phyloP scores from a whole-genome alignment of 306 rosid species.

The Mimosa bimucronata region DNA sequence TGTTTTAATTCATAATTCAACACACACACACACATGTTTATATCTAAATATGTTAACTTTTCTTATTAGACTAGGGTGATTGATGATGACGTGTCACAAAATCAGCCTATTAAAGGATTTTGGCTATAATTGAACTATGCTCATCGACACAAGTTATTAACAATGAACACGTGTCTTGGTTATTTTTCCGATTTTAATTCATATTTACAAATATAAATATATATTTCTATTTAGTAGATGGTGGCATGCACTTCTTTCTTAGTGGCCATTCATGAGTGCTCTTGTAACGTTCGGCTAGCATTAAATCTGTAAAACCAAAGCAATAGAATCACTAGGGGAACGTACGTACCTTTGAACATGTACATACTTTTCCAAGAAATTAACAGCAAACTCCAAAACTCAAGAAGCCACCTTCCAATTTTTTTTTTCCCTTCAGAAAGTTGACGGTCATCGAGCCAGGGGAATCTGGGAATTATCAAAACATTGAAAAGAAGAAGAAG shows the following conservation, averaged over 20 bases:
- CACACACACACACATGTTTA: no score
- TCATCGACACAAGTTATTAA: neutral
- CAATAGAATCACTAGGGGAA: conserved; percentile 6
- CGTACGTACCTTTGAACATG: neutral
- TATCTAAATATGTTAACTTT: no score
- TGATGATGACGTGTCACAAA: neutral
- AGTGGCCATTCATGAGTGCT: conserved; percentile 17
- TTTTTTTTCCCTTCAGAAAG: neutral
- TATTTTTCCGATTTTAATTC: neutral
- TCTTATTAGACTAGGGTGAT: no score
- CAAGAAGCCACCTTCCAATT: neutral
- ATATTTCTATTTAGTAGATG: conserved; percentile 8
- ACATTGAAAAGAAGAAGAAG: neutral
- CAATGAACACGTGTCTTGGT: neutral
- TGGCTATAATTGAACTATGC: neutral
- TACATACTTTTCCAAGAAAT: neutral
- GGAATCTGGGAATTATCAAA: neutral
- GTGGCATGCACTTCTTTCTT: neutral
- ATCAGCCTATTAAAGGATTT: neutral
- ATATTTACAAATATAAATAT: neutral
- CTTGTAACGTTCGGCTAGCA: neutral
- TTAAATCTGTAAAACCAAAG: neutral
- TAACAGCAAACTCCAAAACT: neutral
- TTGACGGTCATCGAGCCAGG: neutral
- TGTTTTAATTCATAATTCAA: neutral